Base-by-base conservation (phyloP, 2,329 filamentous ascomycete species). In the Diaporthe citri region DNA sequence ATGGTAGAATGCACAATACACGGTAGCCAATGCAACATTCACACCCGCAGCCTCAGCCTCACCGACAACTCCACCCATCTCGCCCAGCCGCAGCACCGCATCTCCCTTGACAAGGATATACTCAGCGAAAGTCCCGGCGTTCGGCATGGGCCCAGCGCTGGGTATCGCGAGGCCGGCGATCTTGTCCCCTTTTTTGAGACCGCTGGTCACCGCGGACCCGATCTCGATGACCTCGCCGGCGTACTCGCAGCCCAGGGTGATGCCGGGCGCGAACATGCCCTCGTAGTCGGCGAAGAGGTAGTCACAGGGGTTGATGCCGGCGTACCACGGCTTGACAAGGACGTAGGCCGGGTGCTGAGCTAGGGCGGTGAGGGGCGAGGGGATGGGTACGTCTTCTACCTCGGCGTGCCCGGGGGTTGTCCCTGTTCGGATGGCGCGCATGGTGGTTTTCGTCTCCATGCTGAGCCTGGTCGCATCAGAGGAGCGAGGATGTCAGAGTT, bases 291-390 rank as follows among this genome's bases (percentile, higher is more conserved):
- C 8, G 25, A 31, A 55, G 25, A 28, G 25, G 52, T 55, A 55
- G 52, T 55, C 52, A 25, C 52, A 55, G 25, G 52, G 52, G 25
- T 55, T 55, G 52, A 55, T 55, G 52, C 52, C 52, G 52, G 28
- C 52, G 13, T 55, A 3, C 25, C 25, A 15, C 13, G 52, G 52
- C 52, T 55, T 55, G 25, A 55, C 25, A 6, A 55, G n/a, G 52
- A 55, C 52, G 13, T 55, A 55, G 10, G 25, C 13, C 15, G 52
- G 52, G 15, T 55, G 25, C 20, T 31, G 52, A 3, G 25, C 52
- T 25, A 55, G 25, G 20, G 52, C 52, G 2, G 25, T 31, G n/a
- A 28, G 52, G 13, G 25, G 52, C 22, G 52, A 55, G 12, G 25
- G 52, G 25, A 31, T 36, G 28, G 55, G 55, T 4, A 57, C 31